phyloP scores from a whole-genome alignment of 2,329 filamentous ascomycete genomes.

The Cordyceps sp. region DNA sequence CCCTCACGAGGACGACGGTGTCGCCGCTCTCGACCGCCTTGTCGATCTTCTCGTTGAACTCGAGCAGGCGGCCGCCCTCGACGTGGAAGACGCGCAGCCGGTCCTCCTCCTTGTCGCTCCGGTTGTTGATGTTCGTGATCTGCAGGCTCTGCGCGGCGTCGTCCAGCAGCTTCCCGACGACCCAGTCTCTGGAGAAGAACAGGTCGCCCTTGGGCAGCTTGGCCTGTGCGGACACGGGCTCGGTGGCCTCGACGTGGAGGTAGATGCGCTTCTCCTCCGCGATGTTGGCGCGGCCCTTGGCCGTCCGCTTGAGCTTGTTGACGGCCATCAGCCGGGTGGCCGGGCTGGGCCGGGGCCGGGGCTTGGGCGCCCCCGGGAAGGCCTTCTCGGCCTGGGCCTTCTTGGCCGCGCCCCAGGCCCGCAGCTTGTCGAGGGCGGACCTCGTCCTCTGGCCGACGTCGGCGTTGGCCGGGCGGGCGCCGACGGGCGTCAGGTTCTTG shows the following conservation, averaged over 20 bases:
- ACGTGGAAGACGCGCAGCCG: slow-evolving; percentile 84
- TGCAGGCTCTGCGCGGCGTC: slow-evolving; percentile 61
- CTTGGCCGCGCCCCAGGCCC: slow-evolving; percentile 60
- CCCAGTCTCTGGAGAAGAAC: slow-evolving; percentile 74
- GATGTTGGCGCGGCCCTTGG: slow-evolving; percentile 79
- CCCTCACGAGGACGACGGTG: slow-evolving; percentile 74
- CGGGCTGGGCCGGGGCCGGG: too few species aligned
- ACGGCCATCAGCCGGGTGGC: slow-evolving; percentile 50
- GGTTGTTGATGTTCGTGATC: slow-evolving; percentile 72
- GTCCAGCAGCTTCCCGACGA: slow-evolving; percentile 69
- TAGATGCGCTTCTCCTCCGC: slow-evolving; percentile 76
- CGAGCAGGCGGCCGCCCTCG: slow-evolving; percentile 70
- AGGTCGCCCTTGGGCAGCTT: slow-evolving; percentile 73
- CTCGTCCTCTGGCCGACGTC: slow-evolving; percentile 46
- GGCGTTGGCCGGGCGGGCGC: slow-evolving; percentile 26
- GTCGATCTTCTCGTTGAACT: slow-evolving; percentile 78
- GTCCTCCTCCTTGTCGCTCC: slow-evolving; percentile 57
- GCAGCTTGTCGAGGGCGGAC: slow-evolving; percentile 60
- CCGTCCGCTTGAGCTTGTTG: slow-evolving; percentile 63
- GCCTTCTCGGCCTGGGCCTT: too few species aligned
- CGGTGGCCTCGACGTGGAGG: slow-evolving; percentile 70
- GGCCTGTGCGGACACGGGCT: slow-evolving; percentile 66
- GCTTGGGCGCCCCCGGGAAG: too few species aligned
- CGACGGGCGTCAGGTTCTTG: slow-evolving; percentile 48
- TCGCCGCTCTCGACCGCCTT: slow-evolving; percentile 61